Evolutionary conservation across 495 filamentous ascomycete genomes (phyloP), one percentile per base, ranked within the genome.

Genomic region (Monascus purpureus): DNA sequence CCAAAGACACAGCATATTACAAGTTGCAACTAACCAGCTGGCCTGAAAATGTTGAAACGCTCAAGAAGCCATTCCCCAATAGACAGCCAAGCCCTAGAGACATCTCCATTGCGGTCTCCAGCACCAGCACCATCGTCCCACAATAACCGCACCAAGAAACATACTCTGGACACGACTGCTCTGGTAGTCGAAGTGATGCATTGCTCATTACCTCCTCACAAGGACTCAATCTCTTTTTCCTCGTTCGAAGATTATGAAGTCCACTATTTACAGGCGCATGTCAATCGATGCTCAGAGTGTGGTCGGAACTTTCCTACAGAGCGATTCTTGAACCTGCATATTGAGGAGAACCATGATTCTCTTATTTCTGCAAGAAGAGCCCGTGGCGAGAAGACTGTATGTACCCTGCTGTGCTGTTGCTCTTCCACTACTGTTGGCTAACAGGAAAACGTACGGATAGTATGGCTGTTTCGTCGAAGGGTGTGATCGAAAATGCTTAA

Each of bases 311-410:
- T 87, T 38, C 79, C 77, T 2, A 77, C 75, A 0, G 61, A 68
- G 23, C 69, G 70, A 36, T 77, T 90, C 31, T 58, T 97, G 35
- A 63, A 68, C 40, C 47, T 97, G 2, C 90, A 97, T 53, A 93
- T 95, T 38, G 73, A 80, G 39, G 90, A 97, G 53, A 83, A 80
- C 37, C 90, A 97, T 59, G 87, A 97, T 59, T 65, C 81, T 1
- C 62, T 96, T 28, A 64, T 61, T 23, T 74, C 70, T 22, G 70
- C 80, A n/a, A 70, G 61, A 36, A 67, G 70, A 40, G 85, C 82
- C 28, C 67, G 70, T 26, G 88, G 83, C 17, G 88, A 94, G 50
- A 88, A 85, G 40, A 94, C 79, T 2, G 85, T 92, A 64, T 50
- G 77, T 59, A n/a, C 4, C 19, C 8, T 24, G 17, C 1, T n/a